Evolutionary conservation across 2,329 filamentous ascomycete genomes (phyloP), one percentile per base, ranked within the genome.

Genomic region (Fusarium austroafricanum): DNA sequence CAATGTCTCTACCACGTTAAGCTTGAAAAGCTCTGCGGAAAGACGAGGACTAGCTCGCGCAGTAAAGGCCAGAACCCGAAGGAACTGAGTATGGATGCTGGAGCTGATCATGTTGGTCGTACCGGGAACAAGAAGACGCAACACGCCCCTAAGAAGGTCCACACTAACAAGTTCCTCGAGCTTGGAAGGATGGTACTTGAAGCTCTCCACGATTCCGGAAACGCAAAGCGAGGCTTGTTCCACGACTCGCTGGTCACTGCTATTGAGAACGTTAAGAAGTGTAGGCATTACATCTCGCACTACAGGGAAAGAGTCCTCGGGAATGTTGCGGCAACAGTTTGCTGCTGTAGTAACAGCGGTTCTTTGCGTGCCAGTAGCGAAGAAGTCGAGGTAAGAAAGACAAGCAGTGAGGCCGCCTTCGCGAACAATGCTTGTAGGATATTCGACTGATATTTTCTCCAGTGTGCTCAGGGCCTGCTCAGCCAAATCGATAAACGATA

Each of bases 241-340:
- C 20, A 99, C 94, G 17, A 99, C 96, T 68, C 95, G 92, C 75
- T 97, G 96, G 75, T 99, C 96, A 79, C 87, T 97, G 82, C 95
- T 98, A 56, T 88, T 89, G 38, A 99, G 84, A 15, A 98, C 96
- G 74, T 94, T 93, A 60, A 97, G 88, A 31, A 99, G 85, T 26
- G 93, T 97, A 9, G 94, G 94, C 96, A 99, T 99, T 40, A 97
- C 96, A 79, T 97, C 94, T 75, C 90, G 89, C 47, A 99, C 92
- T 11, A 96, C 94, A 2, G 89, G 84, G 75, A 99, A 99, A 0
- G 93, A 96, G 74, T 98, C 96, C 72, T 95, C 91, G 2, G 94
- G 93, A 18, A 99, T 96, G 76, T 97, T 97, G 67, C 96, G 92
- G 78, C 96, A 99, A 82, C 96, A 99, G 76, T 99, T 99, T 56